Conservation (phyloP, 768 basidiomycete genomes). For the Auricularia cornea region DNA sequence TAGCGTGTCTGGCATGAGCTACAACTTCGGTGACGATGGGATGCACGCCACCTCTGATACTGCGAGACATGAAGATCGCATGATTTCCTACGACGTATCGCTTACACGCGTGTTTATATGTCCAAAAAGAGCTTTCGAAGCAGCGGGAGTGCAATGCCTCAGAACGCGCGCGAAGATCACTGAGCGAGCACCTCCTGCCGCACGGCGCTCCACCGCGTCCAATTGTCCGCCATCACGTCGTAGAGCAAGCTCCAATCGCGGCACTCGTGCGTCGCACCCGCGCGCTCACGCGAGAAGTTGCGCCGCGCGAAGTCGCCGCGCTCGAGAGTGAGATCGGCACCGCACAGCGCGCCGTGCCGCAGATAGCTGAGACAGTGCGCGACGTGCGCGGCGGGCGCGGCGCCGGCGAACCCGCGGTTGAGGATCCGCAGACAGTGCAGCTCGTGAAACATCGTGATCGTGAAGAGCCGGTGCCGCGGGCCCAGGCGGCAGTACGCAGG, state of each 20-base stretch:
- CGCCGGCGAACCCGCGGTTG: constrained; percentile 10
- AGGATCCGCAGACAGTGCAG: constrained; percentile 30
- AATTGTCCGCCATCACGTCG: constrained; percentile 2
- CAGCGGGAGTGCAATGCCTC: too few species aligned
- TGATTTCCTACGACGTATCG: too few species aligned
- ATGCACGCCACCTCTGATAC: too few species aligned
- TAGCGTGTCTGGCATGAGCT: too few species aligned
- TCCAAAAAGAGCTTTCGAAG: too few species aligned
- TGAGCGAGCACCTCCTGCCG: not conserved
- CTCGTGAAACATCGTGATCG: constrained; percentile 31
- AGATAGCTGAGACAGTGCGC: constrained; percentile 44
- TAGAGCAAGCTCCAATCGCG: constrained; percentile 26
- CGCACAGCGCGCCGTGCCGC: constrained; percentile 37
- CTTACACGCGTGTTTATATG: too few species aligned
- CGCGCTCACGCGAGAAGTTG: constrained; percentile 22
- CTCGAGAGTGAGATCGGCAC: constrained; percentile 41
- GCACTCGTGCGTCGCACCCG: constrained; percentile 24
- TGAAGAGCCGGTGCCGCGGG: constrained; percentile 23
- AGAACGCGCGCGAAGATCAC: too few species aligned
- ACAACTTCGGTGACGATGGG: too few species aligned
- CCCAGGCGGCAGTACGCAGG: constrained; percentile 24
- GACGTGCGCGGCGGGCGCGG: constrained; percentile 12
- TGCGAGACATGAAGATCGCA: too few species aligned
- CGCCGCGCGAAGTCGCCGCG: constrained; percentile 18
- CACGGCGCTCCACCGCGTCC: constrained; percentile 5